Base-by-base conservation (phyloP, 2,329 filamentous ascomycete species). In the Pyrenophora teres region DNA sequence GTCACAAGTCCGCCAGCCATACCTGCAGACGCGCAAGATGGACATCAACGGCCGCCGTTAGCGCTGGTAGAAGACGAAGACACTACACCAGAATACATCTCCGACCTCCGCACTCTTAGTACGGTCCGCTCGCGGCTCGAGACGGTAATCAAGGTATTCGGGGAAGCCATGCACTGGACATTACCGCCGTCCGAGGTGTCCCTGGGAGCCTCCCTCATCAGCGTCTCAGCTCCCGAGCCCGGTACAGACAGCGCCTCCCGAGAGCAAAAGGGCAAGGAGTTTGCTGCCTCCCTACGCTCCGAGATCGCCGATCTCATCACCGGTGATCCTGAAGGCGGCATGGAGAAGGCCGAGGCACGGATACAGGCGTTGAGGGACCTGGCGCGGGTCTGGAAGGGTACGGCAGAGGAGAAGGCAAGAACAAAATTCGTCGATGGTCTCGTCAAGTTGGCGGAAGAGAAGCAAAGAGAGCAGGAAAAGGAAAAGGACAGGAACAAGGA, bases 161-260 rank as follows among this genome's bases (percentile, higher is more conserved):
- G 92, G 35, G 88, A 95, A 64, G 93, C 94, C 27, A 96, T 97
- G 90, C 88, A 95, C 63, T 97, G 96, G 82, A 88, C 90, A 1
- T 85, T 97, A 42, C 90, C 93, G 0, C 92, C 93, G 0, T 95
- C 90, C 0, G 92, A 96, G 69, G 76, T 92, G 10, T 93, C 89
- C 0, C 84, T 95, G 50, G 84, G 87, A 39, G 93, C 90, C 0
- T 92, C 89, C 0, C 92, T 97, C 67, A 85, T 97, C 40, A 95
- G 90, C 5, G 91, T 97, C 10, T 96, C 92, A 0, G 90, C 89
- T 0, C 92, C 93, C 0, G 89, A 93, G 48, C 83, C 86, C 0
- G 87, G 86, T 15, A 81, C 75, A 51, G 82, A 82, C 60, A 80
- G 81, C 60, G 82, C 89, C 56, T 88, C 84, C 63, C 89, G 85